These are phyloP conservation scores for Neoboletus subvelutipes DNA, from an alignment of 768 basidiomycete genomes.

Conservation along the genomic window DNA sequence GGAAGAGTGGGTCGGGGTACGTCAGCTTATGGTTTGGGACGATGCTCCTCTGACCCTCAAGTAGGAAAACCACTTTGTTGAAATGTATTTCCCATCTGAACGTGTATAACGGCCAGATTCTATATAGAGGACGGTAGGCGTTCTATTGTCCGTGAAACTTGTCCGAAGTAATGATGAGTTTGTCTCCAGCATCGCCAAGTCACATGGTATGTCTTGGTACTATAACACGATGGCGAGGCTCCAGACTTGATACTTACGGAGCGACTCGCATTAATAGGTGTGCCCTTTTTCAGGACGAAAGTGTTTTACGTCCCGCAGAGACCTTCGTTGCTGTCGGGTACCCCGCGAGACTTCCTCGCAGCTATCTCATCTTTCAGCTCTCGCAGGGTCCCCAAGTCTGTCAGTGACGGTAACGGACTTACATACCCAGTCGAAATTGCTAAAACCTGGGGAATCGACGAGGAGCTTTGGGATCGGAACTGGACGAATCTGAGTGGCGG, in stretches of 20 bases:
- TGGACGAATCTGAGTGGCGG: slow-evolving; percentile 86
- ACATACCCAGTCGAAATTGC: slow-evolving; percentile 53
- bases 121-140: slow-evolving; percentile 65
- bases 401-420: slow-evolving; percentile 23
- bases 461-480: slow-evolving; percentile 70
- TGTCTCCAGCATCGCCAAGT: slow-evolving; percentile 45
- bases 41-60: slow-evolving; percentile 3
- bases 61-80: slow-evolving; percentile 68
- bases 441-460: slow-evolving; percentile 62
- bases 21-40: slow-evolving; percentile 4
- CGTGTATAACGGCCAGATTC: slow-evolving; percentile 62
- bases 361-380: slow-evolving; percentile 53
- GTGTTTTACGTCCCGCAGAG: slow-evolving; percentile 89
- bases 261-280: slow-evolving; percentile 52
- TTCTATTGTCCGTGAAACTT: not conserved
- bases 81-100: slow-evolving; percentile 84
- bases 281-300: slow-evolving; percentile 74
- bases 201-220: slow-evolving; percentile 40
- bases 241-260: not conserved
- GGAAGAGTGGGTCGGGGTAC: slow-evolving; percentile 75
- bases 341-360: slow-evolving; percentile 70
- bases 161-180: not conserved
- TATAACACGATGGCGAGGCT: not conserved
- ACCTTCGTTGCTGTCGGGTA: slow-evolving; percentile 80
- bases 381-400: slow-evolving; percentile 33